Evolutionary conservation across 192 early-diverging fungal genomes (phyloP), one percentile per base, ranked within the genome.

Genomic region (Bifiguratus adelaidae): DNA sequence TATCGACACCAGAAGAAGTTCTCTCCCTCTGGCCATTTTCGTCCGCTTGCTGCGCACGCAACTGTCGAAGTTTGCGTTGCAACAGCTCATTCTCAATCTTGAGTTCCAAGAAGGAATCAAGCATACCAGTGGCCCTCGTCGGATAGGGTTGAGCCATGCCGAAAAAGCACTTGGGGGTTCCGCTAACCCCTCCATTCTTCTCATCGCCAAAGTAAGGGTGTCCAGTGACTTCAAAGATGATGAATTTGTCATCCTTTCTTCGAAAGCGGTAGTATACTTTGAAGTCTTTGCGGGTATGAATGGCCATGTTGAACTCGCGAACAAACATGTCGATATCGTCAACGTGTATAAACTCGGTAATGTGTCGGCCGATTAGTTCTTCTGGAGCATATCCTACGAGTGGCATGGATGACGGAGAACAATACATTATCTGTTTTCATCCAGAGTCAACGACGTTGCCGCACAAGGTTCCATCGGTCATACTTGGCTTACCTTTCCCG

Each of bases 331-430:
- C 68, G 8, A 66, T 50, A 19, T 69, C 68, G 37, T 71, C 68
- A 9, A 64, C 45, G 22, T 72, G 70, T 7, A 72, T 41, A 49
- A 72, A 72, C 16, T 65, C 67, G 16, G 58, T 66, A n/a, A 72
- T 47, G 11, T 41, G 50, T 6, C 59, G 58, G n/a, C 63, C 63
- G 11, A 69, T 44, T 21, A 72, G 42, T 38, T 72, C 70, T 20
- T 66, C 58, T 0, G 70, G 67, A 1, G 62, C 25, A 42, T 66
- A 72, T 0, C 70, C 70, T 4, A 71, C 60, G 11, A 70, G 48
- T 15, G 61, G 54, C 6, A 37, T 20, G 1, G 63, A 66, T 1
- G 63, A 60, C 7, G 68, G 68, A 19, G 70, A 72, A 46, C 67
- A 69, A 19, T 63, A 70, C 8, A 70, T 44, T 29, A n/a, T n/a